phyloP scores from a whole-genome alignment of 331 rosid species.

The Rosa hybrid region DNA sequence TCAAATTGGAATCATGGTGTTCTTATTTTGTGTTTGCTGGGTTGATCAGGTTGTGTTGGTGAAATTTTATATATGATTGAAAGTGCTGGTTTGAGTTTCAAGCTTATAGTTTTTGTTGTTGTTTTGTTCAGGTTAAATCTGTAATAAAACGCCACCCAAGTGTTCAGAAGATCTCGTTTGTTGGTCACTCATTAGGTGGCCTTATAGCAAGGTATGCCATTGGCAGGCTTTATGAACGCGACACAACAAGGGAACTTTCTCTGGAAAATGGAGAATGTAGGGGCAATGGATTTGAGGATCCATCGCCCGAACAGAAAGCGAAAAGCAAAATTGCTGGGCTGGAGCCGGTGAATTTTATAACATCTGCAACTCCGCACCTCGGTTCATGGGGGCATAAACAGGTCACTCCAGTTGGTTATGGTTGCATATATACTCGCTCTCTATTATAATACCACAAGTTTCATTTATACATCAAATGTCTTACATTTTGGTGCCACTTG shows the following conservation, averaged over 20 bases:
- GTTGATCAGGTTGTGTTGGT: background rate
- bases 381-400: slow-evolving; percentile 93
- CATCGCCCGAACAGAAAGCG: slow-evolving; percentile 32
- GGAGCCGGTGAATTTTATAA: slow-evolving; percentile 80
- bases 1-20: background rate
- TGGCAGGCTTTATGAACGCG: slow-evolving; percentile 70
- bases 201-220: slow-evolving; percentile 83
- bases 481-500: slow-evolving; percentile 5
- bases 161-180: slow-evolving; percentile 76
- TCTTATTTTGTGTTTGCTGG: background rate
- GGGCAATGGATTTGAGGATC: slow-evolving; percentile 39
- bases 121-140: slow-evolving; percentile 57
- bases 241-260: slow-evolving; percentile 30
- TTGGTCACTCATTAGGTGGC: slow-evolving; percentile 92
- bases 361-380: slow-evolving; percentile 88
- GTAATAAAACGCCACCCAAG: slow-evolving; percentile 63
- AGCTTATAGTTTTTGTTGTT: background rate
- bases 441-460: background rate
- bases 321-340: slow-evolving; percentile 84
- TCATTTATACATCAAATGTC: background rate
- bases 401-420: slow-evolving; percentile 36
- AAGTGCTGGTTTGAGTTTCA: slow-evolving; percentile 2
- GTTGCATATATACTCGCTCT: background rate
- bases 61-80: background rate
- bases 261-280: slow-evolving; percentile 43